Conservation (phyloP, 106 monocot genomes). For the Gastrodia elata region DNA sequence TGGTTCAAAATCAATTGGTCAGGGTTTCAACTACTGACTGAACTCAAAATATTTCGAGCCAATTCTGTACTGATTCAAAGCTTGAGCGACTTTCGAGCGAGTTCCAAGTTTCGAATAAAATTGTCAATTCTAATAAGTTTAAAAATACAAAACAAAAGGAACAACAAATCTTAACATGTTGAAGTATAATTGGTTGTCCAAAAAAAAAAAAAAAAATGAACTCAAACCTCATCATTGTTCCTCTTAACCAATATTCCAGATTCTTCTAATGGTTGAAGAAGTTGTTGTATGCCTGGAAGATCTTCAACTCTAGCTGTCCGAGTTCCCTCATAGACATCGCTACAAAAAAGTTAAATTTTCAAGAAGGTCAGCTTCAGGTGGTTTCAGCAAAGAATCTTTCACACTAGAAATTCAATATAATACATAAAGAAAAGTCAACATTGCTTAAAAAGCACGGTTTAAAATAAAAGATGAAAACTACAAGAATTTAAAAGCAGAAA, state of each 20-base stretch:
- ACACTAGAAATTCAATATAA: neutral
- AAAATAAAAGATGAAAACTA: too few relatives aligned
- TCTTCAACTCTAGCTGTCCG: slow-evolving; percentile 22
- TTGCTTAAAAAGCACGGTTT: too few relatives aligned
- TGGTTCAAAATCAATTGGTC: too few relatives aligned
- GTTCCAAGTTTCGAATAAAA: too few relatives aligned
- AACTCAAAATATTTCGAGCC: neutral
- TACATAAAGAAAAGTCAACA: too few relatives aligned
- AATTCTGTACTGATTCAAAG: neutral
- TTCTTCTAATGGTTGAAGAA: slow-evolving; percentile 22
- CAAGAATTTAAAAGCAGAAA: too few relatives aligned
- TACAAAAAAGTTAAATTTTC: neutral
- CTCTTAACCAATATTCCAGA: slow-evolving; percentile 18
- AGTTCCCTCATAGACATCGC: slow-evolving; percentile 28
- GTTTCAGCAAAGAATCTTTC: neutral
- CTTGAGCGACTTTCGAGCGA: too few relatives aligned
- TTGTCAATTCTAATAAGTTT: neutral
- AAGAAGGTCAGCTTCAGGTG: neutral
- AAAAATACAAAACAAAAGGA: neutral
- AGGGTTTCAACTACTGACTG: too few relatives aligned
- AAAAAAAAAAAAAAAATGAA: neutral
- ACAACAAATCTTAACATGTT: neutral
- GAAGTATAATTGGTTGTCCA: neutral
- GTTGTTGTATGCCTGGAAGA: slow-evolving; percentile 22
- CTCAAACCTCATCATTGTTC: slow-evolving; percentile 22